These are phyloP conservation scores for Reutealis trisperma DNA, from an alignment of 345 rosid species.

Conservation along the genomic window DNA sequence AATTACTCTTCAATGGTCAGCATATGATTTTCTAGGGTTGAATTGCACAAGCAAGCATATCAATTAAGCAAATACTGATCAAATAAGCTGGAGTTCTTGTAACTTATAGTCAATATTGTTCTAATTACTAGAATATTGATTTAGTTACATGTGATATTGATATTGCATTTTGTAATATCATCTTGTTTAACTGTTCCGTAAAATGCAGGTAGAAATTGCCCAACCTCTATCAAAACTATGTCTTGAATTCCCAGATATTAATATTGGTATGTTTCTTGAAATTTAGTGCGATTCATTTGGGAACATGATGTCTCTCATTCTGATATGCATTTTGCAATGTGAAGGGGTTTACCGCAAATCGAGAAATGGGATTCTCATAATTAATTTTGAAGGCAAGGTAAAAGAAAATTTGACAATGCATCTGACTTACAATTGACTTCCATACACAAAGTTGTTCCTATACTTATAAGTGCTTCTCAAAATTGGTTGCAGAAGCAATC, in stretches of 20 bases:
- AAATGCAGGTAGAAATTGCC: conserved; percentile 80
- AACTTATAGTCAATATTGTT: neutral
- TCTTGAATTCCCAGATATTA: conserved; percentile 85
- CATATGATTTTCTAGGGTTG: neutral
- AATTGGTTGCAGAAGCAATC: conserved; percentile 52
- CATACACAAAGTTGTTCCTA: neutral
- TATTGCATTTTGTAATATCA: neutral
- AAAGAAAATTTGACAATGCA: neutral
- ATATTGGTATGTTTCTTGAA: conserved; percentile 51
- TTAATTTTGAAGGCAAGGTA: conserved; percentile 85
- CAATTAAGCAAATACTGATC: neutral
- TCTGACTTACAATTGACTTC: neutral
- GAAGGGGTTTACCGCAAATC: conserved; percentile 80
- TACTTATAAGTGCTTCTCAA: neutral
- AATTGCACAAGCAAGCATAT: neutral
- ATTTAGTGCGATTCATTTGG: neutral
- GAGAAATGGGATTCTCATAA: conserved; percentile 61
- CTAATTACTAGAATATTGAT: neutral
- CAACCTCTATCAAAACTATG: conserved; percentile 79
- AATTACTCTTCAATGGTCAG: neutral
- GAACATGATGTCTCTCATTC: conserved; percentile 16
- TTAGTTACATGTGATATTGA: neutral
- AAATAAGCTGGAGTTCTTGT: neutral
- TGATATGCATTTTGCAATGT: conserved; percentile 20
- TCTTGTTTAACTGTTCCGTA: neutral